phyloP scores from a whole-genome alignment of 352 stramenopile species.

The Lagenidium sp. region DNA sequence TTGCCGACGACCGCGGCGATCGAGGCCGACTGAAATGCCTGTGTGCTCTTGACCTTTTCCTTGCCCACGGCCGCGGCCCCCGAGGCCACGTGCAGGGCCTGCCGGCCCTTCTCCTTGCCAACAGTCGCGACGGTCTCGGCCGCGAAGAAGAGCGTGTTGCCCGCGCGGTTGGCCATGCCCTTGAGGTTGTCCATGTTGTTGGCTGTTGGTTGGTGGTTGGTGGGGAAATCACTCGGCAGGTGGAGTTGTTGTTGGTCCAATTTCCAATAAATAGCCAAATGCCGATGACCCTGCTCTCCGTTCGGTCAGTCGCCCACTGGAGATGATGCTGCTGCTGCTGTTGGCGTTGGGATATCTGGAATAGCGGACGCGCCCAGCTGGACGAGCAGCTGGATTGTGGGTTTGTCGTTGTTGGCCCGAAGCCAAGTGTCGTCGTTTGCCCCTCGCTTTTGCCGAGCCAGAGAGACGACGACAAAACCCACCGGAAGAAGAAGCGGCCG shows the following conservation, averaged over 20 bases:
- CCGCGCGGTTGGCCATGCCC: constrained; percentile 61
- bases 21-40: constrained; percentile 45
- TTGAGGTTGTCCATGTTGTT: constrained; percentile 51
- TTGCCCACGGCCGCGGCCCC: constrained; percentile 11
- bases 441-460: too few relatives aligned
- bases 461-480: too few relatives aligned
- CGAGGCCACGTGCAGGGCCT: constrained; percentile 12
- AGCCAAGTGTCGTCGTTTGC: too few relatives aligned
- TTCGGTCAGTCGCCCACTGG: too few relatives aligned
- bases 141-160: constrained; percentile 62
- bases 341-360: background rate
- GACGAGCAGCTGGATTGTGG: too few relatives aligned
- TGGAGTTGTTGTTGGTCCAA: background rate
- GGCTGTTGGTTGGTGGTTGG: constrained; percentile 2
- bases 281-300: too few relatives aligned
- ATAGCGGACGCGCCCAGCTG: background rate
- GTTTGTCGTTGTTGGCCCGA: too few relatives aligned
- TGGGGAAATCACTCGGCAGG: background rate
- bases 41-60: constrained; percentile 36
- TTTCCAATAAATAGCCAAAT: too few relatives aligned
- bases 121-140: constrained; percentile 33
- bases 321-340: background rate
- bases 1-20: constrained; percentile 30
- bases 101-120: constrained; percentile 35
- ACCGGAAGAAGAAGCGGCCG: too few relatives aligned